Evolutionary conservation across 805 yeast species (phyloP).

Genomic region (Pichia nanzhaoensis): DNA sequence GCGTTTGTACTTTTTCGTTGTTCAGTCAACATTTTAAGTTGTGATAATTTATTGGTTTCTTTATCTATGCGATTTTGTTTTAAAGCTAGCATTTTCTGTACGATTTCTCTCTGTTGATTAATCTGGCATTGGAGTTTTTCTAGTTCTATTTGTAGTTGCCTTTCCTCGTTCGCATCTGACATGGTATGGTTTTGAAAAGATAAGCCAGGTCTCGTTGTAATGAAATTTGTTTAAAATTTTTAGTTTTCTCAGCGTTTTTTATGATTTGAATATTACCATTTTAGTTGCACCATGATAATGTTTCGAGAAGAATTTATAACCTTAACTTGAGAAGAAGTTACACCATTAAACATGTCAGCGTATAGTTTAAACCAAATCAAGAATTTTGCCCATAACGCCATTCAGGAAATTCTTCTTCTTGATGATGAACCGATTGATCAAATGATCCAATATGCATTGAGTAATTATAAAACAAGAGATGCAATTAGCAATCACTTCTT

Average conservation of each 20-base stretch:
- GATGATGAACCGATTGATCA: slow-evolving; percentile 51
- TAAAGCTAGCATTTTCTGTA: slow-evolving; percentile 7
- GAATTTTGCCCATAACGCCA: slow-evolving; percentile 18
- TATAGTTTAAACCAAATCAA: slow-evolving; percentile 22
- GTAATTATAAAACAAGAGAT: slow-evolving; percentile 37
- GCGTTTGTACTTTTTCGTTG: not conserved
- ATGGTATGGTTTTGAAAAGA: not conserved
- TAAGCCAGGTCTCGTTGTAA: too few species aligned
- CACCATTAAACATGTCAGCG: slow-evolving; percentile 7
- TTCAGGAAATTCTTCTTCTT: slow-evolving; percentile 42
- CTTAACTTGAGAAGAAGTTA: too few species aligned
- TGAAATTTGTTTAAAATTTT: too few species aligned
- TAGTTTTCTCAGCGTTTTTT: too few species aligned
- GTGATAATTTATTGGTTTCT: not conserved
- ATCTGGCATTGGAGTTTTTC: slow-evolving; percentile 15
- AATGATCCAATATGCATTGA: slow-evolving; percentile 46
- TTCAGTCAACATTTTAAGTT: slow-evolving; percentile 1
- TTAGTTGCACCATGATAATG: not conserved
- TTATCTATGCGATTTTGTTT: slow-evolving; percentile 1
- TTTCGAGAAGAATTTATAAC: too few species aligned
- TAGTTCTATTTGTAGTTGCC: slow-evolving; percentile 17
- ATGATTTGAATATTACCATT: not conserved
- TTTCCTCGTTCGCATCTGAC: slow-evolving; percentile 10
- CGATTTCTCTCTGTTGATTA: slow-evolving; percentile 12
- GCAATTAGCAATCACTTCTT: slow-evolving; percentile 47